Evolutionary conservation across 2,329 filamentous ascomycete genomes (phyloP).

Genomic region (Aspergillus clavatus): DNA sequence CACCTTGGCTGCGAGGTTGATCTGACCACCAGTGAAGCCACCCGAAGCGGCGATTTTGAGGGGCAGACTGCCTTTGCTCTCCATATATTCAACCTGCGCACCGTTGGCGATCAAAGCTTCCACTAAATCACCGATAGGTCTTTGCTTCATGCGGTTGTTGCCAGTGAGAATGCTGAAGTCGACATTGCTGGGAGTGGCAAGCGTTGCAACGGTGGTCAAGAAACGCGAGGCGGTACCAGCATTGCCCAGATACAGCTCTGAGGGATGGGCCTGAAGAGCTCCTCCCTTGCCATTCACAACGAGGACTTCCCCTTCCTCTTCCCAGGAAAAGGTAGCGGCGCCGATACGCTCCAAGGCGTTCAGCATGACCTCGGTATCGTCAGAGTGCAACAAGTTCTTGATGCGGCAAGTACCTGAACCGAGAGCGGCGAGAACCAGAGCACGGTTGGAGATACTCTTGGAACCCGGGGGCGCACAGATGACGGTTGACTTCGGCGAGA

Average conservation of each 20-base stretch:
- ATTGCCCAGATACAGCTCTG: conserved; percentile 87
- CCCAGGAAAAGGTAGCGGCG: conserved; percentile 87
- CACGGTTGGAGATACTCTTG: conserved; percentile 95
- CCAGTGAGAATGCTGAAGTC: conserved; percentile 79
- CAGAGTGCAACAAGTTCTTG: conserved; percentile 88
- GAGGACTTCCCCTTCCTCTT: conserved; percentile 86
- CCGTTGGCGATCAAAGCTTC: conserved; percentile 85
- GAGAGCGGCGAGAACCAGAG: conserved; percentile 87
- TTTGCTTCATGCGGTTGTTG: conserved; percentile 92
- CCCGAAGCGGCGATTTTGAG: conserved; percentile 75
- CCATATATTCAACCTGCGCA: conserved; percentile 79
- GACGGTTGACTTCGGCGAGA: conserved; percentile 61
- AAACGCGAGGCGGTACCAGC: conserved; percentile 95
- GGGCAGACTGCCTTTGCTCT: conserved; percentile 76
- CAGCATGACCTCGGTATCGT: conserved; percentile 96
- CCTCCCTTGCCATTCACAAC: conserved; percentile 90
- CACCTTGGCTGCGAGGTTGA: conserved; percentile 88
- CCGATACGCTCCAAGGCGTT: conserved; percentile 80
- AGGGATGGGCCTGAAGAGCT: conserved; percentile 66
- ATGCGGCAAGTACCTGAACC: conserved; percentile 81
- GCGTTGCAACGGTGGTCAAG: conserved; percentile 81
- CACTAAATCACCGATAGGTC: conserved; percentile 88
- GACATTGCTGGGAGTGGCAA: conserved; percentile 63
- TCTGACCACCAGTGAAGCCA: conserved; percentile 78
- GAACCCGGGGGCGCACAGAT: conserved; percentile 87